Conservation (phyloP, 2,329 filamentous ascomycete species). For the Aspergillus felis region DNA sequence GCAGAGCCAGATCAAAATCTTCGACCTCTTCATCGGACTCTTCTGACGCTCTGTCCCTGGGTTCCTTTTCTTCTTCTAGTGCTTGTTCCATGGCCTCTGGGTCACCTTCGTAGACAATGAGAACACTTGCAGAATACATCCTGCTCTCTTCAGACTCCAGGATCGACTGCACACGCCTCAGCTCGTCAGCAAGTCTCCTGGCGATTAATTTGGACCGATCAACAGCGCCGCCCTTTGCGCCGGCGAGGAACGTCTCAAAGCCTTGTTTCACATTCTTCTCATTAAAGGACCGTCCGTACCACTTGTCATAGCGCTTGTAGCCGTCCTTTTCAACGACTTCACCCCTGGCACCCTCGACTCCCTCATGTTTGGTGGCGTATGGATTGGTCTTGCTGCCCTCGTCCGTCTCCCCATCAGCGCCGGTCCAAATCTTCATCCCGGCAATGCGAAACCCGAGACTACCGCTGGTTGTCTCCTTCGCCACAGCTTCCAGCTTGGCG, state of each 20-base stretch:
- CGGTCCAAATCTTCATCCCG: slow-evolving; percentile 59
- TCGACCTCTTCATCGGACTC: slow-evolving; percentile 31
- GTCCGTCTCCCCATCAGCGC: slow-evolving; percentile 29
- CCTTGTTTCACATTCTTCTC: slow-evolving; percentile 54
- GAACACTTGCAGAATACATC: slow-evolving; percentile 64
- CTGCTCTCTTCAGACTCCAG: slow-evolving; percentile 57
- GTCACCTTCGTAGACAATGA: slow-evolving; percentile 66
- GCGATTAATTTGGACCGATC: slow-evolving; percentile 45
- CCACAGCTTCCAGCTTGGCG: slow-evolving; percentile 56
- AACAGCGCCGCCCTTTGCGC: slow-evolving; percentile 37
- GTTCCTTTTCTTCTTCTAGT: slow-evolving; percentile 43
- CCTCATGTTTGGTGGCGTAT: slow-evolving; percentile 41
- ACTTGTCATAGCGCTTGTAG: slow-evolving; percentile 61
- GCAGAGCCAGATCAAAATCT: slow-evolving; percentile 23
- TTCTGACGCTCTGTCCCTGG: slow-evolving; percentile 20
- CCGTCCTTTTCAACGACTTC: slow-evolving; percentile 46
- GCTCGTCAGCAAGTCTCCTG: slow-evolving; percentile 37
- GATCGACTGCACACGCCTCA: slow-evolving; percentile 45
- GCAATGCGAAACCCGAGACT: slow-evolving; percentile 62
- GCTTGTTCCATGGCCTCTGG: slow-evolving; percentile 50
- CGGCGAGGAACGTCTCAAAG: slow-evolving; percentile 55
- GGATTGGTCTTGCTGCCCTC: slow-evolving; percentile 31
- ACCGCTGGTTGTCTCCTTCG: slow-evolving; percentile 56
- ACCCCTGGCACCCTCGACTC: slow-evolving; percentile 43
- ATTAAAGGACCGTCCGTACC: slow-evolving; percentile 60